Evolutionary conservation across 441 rosid species (phyloP).

Genomic region (Omphalea diandra): DNA sequence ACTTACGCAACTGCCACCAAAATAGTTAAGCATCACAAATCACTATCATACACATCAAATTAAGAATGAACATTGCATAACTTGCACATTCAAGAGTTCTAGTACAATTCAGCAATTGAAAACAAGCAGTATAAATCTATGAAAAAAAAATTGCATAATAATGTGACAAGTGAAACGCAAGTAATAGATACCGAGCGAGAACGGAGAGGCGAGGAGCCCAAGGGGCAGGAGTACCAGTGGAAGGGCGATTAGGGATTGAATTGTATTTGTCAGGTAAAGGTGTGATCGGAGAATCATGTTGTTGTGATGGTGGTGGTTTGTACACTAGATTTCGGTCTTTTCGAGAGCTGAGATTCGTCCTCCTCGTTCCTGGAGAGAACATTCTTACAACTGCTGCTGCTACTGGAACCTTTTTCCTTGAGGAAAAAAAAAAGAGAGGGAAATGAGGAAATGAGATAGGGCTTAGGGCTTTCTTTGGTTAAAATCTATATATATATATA

Average conservation of each 20-base stretch:
- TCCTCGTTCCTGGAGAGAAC: conserved; percentile 79
- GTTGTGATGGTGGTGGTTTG: too few species aligned
- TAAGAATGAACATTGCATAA: background rate
- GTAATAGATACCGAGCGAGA: conserved; percentile 68
- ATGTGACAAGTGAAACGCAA: background rate
- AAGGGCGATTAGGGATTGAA: conserved; percentile 60
- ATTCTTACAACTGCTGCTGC: conserved; percentile 36
- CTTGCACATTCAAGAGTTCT: background rate
- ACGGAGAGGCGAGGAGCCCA: conserved; percentile 93
- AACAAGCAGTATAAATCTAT: background rate
- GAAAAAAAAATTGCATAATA: background rate
- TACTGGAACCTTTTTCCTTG: background rate
- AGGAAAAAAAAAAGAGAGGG: background rate
- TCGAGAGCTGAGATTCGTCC: conserved; percentile 47
- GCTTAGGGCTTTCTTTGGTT: too few species aligned
- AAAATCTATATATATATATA: too few species aligned
- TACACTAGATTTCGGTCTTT: conserved; percentile 38
- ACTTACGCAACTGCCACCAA: background rate
- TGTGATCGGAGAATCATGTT: conserved; percentile 59
- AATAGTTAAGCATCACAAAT: background rate
- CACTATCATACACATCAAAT: background rate
- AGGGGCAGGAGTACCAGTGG: conserved; percentile 86
- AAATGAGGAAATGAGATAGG: too few species aligned
- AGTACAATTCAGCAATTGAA: background rate
- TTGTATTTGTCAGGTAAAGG: conserved; percentile 37